Evolutionary conservation across 768 basidiomycete genomes (phyloP).

Genomic region (Gloeopeniophorella convolvens): DNA sequence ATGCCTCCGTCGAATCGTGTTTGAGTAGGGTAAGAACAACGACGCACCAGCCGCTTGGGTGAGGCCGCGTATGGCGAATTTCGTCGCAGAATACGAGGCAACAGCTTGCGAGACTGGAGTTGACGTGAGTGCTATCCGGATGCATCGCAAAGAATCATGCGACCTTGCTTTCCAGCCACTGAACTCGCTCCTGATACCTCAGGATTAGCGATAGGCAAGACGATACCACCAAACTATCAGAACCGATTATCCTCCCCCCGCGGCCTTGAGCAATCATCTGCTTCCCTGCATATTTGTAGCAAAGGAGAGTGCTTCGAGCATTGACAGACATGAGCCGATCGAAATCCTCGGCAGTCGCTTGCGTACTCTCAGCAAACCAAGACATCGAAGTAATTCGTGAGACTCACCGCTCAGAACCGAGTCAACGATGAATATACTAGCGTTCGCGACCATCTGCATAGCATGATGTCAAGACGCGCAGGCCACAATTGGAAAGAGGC

Average conservation of each 20-base stretch:
- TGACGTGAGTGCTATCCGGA: not conserved
- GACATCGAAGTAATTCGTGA: not conserved
- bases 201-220: not conserved
- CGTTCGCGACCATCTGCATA: slow-evolving; percentile 20
- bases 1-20: not conserved
- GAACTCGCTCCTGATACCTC: slow-evolving; percentile 5
- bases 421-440: not conserved
- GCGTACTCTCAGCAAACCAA: not conserved
- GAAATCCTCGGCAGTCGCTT: slow-evolving; percentile 6
- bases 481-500: not conserved
- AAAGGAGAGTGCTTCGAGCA: slow-evolving; percentile 19
- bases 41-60: slow-evolving; percentile 20
- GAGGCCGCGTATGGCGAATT: slow-evolving; percentile 24
- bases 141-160: not conserved
- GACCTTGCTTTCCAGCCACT: slow-evolving; percentile 14
- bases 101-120: not conserved
- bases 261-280: slow-evolving; percentile 23
- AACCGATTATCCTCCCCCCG: slow-evolving; percentile 15
- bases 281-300: slow-evolving; percentile 23
- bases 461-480: not conserved
- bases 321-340: slow-evolving; percentile 8
- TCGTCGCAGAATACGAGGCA: slow-evolving; percentile 16
- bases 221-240: not conserved
- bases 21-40: not conserved
- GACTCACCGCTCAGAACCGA: slow-evolving; percentile 1